Evolutionary conservation across 805 yeast genomes (phyloP), one percentile per base, ranked within the genome.

Genomic region (Diddensiella santjacobensis): DNA sequence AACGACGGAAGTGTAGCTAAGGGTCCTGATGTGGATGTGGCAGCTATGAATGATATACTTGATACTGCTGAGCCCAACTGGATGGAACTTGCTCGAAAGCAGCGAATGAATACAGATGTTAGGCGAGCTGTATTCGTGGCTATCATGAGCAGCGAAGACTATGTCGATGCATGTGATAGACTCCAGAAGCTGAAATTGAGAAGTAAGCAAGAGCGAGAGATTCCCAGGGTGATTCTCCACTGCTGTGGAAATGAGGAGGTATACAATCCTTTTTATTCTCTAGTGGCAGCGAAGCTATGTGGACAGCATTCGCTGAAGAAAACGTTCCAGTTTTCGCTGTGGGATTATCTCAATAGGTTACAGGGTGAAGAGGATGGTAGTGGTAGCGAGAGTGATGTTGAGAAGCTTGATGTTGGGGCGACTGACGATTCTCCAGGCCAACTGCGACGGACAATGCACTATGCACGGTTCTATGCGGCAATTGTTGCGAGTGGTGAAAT

Each of bases 141-240:
- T 31, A 81, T 93, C 5, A 90, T 95, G 96, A 89, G 97, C 2
- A 93, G 96, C 3, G 84, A 83, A 55, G 99, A 93, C 65, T 93
- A 79, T 59, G 72, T 87, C 61, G 97, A 93, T 66, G 95, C 96
- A 0, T 81, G 81, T 56, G 79, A 84, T 15, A 84, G 89, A 53
- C 59, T 93, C 30, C 95, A 87, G 60, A 90, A 89, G 60, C 66
- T 93, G 45, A 77, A 81, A 22, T 71, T 93, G 57, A 90, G 86
- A 58, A 81, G 79, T 54, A 71, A 83, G 4, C 98, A 93, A 62
- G 84, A 84, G 57, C 71, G 87, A 40, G 99, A 93, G 58, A 85
- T 93, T 22, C 95, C 97, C 2, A 77, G 80, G 47, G 89, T 93
- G 5, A 60, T 93, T 29, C 67, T 87, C 42, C 97, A 91, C 60